These are phyloP conservation scores for Apiospora sp. DNA, from an alignment of 2,329 filamentous ascomycete species.

Conservation along the genomic window DNA sequence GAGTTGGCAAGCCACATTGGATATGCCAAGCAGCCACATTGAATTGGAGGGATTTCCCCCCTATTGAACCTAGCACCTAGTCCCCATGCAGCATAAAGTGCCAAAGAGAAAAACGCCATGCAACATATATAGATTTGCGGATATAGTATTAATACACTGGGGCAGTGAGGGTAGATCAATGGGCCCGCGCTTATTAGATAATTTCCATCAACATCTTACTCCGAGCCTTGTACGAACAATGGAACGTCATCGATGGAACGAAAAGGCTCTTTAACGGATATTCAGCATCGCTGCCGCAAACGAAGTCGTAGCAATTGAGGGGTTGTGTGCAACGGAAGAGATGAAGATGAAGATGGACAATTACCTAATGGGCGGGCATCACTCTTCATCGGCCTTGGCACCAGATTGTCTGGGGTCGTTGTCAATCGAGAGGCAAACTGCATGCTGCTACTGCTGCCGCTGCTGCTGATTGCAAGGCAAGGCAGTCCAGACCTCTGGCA, in stretches of 20 bases:
- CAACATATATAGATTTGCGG: conserved; percentile 11
- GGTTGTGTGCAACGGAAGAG: neutral
- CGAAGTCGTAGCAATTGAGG: neutral
- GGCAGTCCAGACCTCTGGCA: neutral
- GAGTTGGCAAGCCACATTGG: neutral
- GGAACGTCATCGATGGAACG: conserved; percentile 6
- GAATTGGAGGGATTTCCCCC: neutral
- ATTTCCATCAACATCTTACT: neutral
- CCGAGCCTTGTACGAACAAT: neutral
- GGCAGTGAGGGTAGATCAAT: conserved; percentile 14
- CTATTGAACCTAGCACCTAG: neutral
- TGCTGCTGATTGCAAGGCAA: neutral
- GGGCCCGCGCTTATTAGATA: conserved; percentile 16
- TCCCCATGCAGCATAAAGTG: conserved; percentile 11
- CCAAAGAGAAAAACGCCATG: neutral
- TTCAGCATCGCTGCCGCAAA: neutral
- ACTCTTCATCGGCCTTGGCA: neutral
- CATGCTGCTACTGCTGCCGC: neutral
- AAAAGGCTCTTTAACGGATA: neutral
- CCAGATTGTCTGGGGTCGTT: neutral
- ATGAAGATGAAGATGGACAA: conserved; percentile 5
- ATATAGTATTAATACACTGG: neutral
- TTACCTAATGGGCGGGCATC: neutral
- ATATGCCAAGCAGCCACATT: neutral
- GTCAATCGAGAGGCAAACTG: neutral